phyloP scores from a whole-genome alignment of 2,329 filamentous ascomycete species.

The Purpureocillium lavendulum region DNA sequence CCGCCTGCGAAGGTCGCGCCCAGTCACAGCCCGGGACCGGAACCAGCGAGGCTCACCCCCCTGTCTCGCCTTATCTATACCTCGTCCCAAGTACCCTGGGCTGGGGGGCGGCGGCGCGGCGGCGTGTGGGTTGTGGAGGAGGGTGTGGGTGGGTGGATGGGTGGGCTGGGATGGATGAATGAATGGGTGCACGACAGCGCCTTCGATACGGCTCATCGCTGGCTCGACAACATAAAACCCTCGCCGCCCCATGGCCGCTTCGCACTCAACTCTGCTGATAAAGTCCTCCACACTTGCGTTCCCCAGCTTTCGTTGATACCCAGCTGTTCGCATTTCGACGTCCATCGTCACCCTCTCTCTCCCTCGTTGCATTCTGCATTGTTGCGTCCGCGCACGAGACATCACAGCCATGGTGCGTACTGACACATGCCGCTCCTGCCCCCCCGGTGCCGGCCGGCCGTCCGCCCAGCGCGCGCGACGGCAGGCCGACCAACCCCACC shows the following conservation, averaged over 20 bases:
- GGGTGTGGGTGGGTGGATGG: neutral
- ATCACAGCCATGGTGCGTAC: constrained; percentile 14
- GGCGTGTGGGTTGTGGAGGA: neutral
- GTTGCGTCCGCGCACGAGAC: constrained; percentile 2
- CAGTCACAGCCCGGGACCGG: no score
- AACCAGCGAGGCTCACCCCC: no score
- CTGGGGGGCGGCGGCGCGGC: no score
- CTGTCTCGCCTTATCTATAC: neutral
- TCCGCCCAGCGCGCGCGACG: constrained; percentile 1
- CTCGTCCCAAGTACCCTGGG: neutral
- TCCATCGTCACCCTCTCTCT: neutral
- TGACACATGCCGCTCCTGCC: neutral
- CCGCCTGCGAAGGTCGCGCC: no score
- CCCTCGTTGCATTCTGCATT: constrained; percentile 1
- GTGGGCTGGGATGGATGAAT: neutral
- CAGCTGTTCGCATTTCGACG: neutral
- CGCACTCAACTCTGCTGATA: neutral
- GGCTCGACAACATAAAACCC: constrained; percentile 13
- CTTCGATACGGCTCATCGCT: constrained; percentile 2
- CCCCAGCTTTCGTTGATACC: constrained; percentile 1
- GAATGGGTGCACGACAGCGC: neutral
- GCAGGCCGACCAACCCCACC: neutral
- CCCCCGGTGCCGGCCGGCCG: neutral
- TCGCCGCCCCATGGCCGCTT: constrained; percentile 7
- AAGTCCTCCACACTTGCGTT: constrained; percentile 3